These are phyloP conservation scores for Boechera divaricarpa DNA, from an alignment of 345 rosid species.

Conservation along the genomic window DNA sequence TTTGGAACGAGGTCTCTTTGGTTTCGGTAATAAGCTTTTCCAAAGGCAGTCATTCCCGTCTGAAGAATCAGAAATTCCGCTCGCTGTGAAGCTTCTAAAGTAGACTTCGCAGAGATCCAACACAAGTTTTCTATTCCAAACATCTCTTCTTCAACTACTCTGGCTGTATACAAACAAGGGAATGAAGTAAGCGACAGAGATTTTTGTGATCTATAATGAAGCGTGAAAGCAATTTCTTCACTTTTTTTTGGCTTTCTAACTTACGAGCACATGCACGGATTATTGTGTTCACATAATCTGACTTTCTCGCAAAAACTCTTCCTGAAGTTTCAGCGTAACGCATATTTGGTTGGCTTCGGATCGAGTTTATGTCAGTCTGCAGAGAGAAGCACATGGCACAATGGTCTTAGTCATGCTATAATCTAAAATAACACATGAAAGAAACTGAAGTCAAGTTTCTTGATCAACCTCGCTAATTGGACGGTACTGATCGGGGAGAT, in stretches of 20 bases:
- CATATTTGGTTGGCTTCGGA: constrained; percentile 80
- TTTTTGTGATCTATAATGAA: neutral
- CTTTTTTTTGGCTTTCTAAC: constrained; percentile 38
- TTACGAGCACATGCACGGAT: constrained; percentile 93
- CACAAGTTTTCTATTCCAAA: constrained; percentile 85
- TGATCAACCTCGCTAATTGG: constrained; percentile 74
- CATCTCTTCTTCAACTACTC: constrained; percentile 93
- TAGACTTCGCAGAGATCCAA: constrained; percentile 93
- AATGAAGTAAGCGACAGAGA: constrained; percentile 35
- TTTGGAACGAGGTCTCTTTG: constrained; percentile 88
- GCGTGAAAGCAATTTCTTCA: neutral
- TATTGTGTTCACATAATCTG: constrained; percentile 78
- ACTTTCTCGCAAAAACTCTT: constrained; percentile 70
- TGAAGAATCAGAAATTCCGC: constrained; percentile 86
- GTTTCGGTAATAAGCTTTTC: constrained; percentile 85
- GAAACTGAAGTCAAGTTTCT: neutral
- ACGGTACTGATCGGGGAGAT: constrained; percentile 76
- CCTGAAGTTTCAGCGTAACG: constrained; percentile 64
- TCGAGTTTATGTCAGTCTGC: constrained; percentile 88
- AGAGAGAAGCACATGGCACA: constrained; percentile 29
- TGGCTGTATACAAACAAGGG: constrained; percentile 62
- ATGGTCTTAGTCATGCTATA: constrained; percentile 24
- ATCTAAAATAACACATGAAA: constrained; percentile 5
- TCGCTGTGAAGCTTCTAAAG: constrained; percentile 86
- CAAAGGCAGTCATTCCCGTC: constrained; percentile 98